Base-by-base conservation (phyloP, 225 moss, liverwort and hornwort genomes). In the Asterella californica region DNA sequence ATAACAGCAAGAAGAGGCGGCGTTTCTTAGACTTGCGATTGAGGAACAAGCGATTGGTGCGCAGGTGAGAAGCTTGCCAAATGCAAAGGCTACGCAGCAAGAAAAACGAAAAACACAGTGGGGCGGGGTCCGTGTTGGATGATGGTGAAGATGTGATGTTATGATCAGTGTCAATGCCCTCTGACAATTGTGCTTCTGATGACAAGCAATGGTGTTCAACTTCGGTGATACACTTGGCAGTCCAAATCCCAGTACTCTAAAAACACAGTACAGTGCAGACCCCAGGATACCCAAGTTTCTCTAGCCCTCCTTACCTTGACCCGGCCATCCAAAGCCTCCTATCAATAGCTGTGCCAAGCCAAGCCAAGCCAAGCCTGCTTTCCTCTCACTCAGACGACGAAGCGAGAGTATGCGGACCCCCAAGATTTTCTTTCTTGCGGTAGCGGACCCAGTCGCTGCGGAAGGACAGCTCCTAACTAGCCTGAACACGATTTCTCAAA, bases 281-380 rank as follows among this genome's bases (percentile, higher is more conserved):
- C 57, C 57, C 73, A 76, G 59, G 61, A 76, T 60, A 59, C 76
- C 76, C 76, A 61, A 76, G 60, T 38, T 50, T 45, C 76, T 60
- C 76, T 76, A 55, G 76, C 76, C 76, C 76, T 55, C 76, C 76
- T 76, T 76, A 76, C 76, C 76, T 76, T 76, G 76, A 76, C 76
- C 76, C 15, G 76, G 19, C 76, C 76, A 76, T 76, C 76, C 73
- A 73, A 36, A 52, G 49, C 50, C 73, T 73, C 50, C 73, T 73
- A 76, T 62, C 59, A 62, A 70, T 38, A 70, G 69, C 65, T 65
- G 69, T 37, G 59, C 59, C 47, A 50, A 48, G 74, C 42, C 74
- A 49, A 50, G 74, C 45, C 47, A 50, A 48, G 74, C 42, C 74
- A 49, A 50, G 74, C 45, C n/a, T n/a, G n/a, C n/a, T n/a, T n/a